phyloP scores from a whole-genome alignment of 345 rosid species.

The Hibiscus trionum region DNA sequence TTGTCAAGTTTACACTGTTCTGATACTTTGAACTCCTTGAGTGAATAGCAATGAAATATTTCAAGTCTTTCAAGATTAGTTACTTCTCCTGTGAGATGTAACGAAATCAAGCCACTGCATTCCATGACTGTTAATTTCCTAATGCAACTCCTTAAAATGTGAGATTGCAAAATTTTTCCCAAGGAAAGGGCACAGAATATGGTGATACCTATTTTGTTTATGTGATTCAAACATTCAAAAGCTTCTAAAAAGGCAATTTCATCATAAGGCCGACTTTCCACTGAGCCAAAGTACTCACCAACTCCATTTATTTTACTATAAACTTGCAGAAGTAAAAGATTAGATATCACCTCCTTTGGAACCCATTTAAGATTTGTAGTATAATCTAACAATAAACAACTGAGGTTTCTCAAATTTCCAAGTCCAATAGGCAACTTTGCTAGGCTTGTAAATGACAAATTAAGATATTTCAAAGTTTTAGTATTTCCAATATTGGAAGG shows the following conservation, averaged over 20 bases:
- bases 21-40: not conserved
- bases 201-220: constrained; percentile 5
- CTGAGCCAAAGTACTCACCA: not conserved
- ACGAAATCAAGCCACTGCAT: not conserved
- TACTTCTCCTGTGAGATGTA: not conserved
- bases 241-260: not conserved
- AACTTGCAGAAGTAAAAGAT: not conserved
- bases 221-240: not conserved
- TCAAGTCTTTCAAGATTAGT: not conserved
- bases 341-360: not conserved
- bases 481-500: not conserved
- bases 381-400: not conserved
- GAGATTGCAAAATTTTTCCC: not conserved
- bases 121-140: not conserved
- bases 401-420: not conserved
- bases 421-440: not conserved
- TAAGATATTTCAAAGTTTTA: not conserved
- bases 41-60: not conserved
- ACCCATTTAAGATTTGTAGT: constrained; percentile 1
- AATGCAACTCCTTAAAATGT: not conserved
- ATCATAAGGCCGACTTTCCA: not conserved
- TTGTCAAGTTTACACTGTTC: not conserved
- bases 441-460: constrained; percentile 1
- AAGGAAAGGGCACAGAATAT: not conserved
- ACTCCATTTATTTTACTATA: not conserved